Evolutionary conservation across 306 rosid genomes (phyloP), one percentile per base, ranked within the genome.

Genomic region (Glycyrrhiza uralensis): DNA sequence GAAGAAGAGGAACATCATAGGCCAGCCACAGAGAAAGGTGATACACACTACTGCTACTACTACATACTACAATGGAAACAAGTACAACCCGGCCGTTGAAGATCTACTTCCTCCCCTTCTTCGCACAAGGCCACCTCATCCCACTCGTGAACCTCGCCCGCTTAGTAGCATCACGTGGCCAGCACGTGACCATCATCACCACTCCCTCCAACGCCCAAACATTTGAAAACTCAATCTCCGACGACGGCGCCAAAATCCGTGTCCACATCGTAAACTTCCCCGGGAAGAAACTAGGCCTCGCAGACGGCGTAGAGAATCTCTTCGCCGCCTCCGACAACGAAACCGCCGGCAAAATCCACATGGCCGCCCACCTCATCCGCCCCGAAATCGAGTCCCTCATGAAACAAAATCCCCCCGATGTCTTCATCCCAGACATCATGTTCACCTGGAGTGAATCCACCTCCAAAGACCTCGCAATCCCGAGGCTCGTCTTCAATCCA

Each of bases 71-170:
- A 30, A 72, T 72, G 69, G 60, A 23, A 11, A 32, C 3, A 50
- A 39, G 18, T 3, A 23, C 1, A 8, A 4, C 46, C 1, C 3
- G 26, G 1, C 13, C 79, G 2, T 6, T 74, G n/a, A 62, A 63
- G 46, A 50, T 84, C 20, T 67, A 73, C 81, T 47, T 84, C 41
- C 77, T 84, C 4, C 88, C 88, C 2, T 80, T 68, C 72, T 50
- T 80, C 2, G 49, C 76, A 2, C 85, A 63, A 1, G 88, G 85
- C 0, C 85, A 84, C 38, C 30, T 68, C 11, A 78, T 81, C 46
- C 86, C 88, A 0, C 67, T 81, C 1, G 50, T 61, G 0, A 79
- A 81, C 63, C 36, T 81, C 0, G 84, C 84, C 4, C 75, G 67
- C 0, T 38, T 85, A 38, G 28, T 85, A 4, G 67, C 78, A 0